Evolutionary conservation across 768 basidiomycete genomes (phyloP), one percentile per base, ranked within the genome.

Genomic region (Suillus fuscotomentosus): DNA sequence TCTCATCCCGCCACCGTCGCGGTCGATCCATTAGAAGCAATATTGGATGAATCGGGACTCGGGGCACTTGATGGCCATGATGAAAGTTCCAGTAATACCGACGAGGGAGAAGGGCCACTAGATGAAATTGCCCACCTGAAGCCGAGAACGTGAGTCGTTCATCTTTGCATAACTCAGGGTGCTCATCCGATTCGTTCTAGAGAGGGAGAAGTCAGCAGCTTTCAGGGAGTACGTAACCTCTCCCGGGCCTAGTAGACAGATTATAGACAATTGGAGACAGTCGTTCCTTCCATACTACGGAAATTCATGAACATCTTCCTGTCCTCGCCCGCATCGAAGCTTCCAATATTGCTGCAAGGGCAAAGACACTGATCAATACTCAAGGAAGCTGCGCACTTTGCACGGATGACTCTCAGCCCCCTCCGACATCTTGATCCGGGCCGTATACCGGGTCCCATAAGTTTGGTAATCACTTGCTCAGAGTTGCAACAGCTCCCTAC

Each of bases 371-470:
- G 14, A 38, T 22, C 34, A 38, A 56, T 11, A 7, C 15, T 24
- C 9, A 15, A 24, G 38, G 38, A 24, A 17, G 8, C 22, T 24
- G 38, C 38, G 5, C n/a, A 54, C 31, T 39, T 38, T 56, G 22
- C 14, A 56, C 38, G 14, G 22, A 15, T 22, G 13, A 38, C 65
- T 60, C 70, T 64, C 48, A 70, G 76, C 53, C 31, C 60, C 61
- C 63, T 14, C 72, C 67, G 2, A 85, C 69, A 64, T 86, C 82
- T 61, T 69, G 70, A 27, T 74, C 72, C 39, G 83, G 77, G 47
- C 79, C 73, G 83, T 83, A 87, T 15, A 88, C 78, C 13, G 79
- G 77, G 43, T 77, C 78, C 82, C 81, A 86, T 38, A 80, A 77
- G 14, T 74, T 80, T 4, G 65, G 56, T 24, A 85, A 60, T 45